These are phyloP conservation scores for Haplographium delicatum DNA, from an alignment of 495 filamentous ascomycete genomes.

Conservation along the genomic window DNA sequence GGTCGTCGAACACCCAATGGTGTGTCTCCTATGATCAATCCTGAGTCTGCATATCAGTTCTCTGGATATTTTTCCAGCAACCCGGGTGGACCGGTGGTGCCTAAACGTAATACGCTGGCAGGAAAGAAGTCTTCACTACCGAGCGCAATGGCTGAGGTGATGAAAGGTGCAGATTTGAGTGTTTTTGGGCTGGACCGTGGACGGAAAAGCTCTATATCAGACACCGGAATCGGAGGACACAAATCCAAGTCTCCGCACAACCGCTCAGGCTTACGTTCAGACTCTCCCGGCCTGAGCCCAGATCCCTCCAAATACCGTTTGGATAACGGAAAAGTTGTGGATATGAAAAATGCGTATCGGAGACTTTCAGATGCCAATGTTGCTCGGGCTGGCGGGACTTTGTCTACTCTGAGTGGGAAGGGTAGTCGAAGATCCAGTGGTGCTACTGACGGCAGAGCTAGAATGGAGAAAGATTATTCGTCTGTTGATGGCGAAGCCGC, in stretches of 20 bases:
- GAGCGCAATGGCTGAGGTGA: slow-evolving; percentile 44
- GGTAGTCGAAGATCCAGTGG: slow-evolving; percentile 16
- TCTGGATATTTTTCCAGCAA: slow-evolving; percentile 44
- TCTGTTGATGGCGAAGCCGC: slow-evolving; percentile 54
- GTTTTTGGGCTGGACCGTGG: slow-evolving; percentile 38
- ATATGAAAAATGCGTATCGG: slow-evolving; percentile 54
- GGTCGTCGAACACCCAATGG: slow-evolving; percentile 26
- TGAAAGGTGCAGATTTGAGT: slow-evolving; percentile 40
- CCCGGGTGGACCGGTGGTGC: slow-evolving; percentile 35
- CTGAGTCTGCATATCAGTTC: slow-evolving; percentile 47
- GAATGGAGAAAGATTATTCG: slow-evolving; percentile 69
- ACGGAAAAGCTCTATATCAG: slow-evolving; percentile 43
- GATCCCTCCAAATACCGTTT: slow-evolving; percentile 37
- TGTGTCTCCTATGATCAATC: slow-evolving; percentile 8
- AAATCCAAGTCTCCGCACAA: slow-evolving; percentile 59
- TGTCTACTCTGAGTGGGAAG: slow-evolving; percentile 43
- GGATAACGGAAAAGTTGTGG: slow-evolving; percentile 47
- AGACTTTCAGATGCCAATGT: slow-evolving; percentile 63
- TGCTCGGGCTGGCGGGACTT: slow-evolving; percentile 45
- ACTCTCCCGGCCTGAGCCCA: slow-evolving; percentile 42
- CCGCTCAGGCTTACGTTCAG: slow-evolving; percentile 50
- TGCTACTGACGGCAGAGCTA: slow-evolving; percentile 26
- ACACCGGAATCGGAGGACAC: slow-evolving; percentile 31
- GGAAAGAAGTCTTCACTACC: slow-evolving; percentile 29
- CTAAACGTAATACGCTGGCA: slow-evolving; percentile 39